A percentile compares a stretch with the other conserved stretches of the same genome.
phyloP scores from a whole-genome alignment of 768 basidiomycete species.

The Coprinopsis strossmayeri region DNA sequence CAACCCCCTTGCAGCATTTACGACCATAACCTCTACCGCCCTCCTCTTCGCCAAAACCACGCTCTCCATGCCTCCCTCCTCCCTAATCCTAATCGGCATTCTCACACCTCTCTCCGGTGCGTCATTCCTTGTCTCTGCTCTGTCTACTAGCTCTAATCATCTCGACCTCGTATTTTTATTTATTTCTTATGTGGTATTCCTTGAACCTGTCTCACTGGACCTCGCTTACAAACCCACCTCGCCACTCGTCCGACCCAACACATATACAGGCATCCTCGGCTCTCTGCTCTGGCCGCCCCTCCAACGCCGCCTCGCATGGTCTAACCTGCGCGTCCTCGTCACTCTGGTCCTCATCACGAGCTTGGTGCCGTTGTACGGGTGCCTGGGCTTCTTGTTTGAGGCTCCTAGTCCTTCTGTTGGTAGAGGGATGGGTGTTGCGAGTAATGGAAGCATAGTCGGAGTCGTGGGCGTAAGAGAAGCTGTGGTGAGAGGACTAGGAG shows the following conservation, averaged over 20 bases:
- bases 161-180: no score
- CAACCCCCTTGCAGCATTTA: constrained; percentile 53
- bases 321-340: constrained; percentile 62
- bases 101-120: constrained; percentile 66
- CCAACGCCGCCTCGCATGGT: constrained; percentile 58
- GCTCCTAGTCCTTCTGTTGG: constrained; percentile 19
- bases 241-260: not conserved
- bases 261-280: constrained; percentile 46
- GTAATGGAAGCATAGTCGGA: no score
- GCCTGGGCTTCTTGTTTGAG: constrained; percentile 69
- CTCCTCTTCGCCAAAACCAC: constrained; percentile 90
- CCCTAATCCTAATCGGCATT: constrained; percentile 74
- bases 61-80: constrained; percentile 70
- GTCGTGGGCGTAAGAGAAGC: no score
- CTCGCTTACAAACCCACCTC: no score
- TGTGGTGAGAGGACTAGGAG: no score
- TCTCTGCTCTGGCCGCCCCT: constrained; percentile 76
- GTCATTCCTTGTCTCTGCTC: not conserved
- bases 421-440: no score
- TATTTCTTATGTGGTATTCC: no score
- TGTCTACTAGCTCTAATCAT: no score
- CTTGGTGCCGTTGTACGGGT: constrained; percentile 73
- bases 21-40: constrained; percentile 88
- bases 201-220: no score
- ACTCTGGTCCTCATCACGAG: constrained; percentile 61